Conservation (phyloP, 768 basidiomycete species). For the Pleurotus ostreatus region DNA sequence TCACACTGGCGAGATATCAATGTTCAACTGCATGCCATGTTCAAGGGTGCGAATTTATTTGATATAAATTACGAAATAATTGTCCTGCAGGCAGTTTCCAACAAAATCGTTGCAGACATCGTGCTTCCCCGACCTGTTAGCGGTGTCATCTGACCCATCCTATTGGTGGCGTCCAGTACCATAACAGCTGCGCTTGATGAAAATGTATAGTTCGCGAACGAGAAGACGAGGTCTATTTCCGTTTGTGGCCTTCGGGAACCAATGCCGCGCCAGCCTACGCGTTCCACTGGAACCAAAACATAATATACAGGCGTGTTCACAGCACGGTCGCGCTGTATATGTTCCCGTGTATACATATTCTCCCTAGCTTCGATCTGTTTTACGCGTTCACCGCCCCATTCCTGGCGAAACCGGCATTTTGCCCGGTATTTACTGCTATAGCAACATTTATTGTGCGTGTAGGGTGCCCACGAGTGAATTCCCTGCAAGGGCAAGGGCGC, state of each 20-base stretch:
- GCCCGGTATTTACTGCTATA: background rate
- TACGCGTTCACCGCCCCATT: background rate
- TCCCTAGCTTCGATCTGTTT: background rate
- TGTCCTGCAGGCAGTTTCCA: background rate
- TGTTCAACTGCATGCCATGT: background rate
- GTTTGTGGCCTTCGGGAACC: no score
- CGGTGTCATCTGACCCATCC: slow-evolving; percentile 1
- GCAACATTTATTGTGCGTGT: slow-evolving; percentile 1
- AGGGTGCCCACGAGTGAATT: slow-evolving; percentile 2
- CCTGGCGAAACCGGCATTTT: background rate
- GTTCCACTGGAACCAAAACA: no score
- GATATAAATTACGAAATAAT: slow-evolving; percentile 6
- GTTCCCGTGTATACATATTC: background rate
- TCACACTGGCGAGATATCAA: background rate
- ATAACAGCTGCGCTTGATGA: no score
- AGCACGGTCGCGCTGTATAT: no score
- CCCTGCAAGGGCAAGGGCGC: slow-evolving; percentile 3
- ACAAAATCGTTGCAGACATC: background rate
- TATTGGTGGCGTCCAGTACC: background rate
- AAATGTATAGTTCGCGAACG: no score
- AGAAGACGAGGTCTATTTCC: no score
- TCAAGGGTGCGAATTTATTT: slow-evolving; percentile 4
- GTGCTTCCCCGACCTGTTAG: background rate
- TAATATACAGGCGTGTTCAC: no score
- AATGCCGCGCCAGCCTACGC: no score